phyloP scores from a whole-genome alignment of 106 monocot genomes.

The Dioscorea zingiberensis region DNA sequence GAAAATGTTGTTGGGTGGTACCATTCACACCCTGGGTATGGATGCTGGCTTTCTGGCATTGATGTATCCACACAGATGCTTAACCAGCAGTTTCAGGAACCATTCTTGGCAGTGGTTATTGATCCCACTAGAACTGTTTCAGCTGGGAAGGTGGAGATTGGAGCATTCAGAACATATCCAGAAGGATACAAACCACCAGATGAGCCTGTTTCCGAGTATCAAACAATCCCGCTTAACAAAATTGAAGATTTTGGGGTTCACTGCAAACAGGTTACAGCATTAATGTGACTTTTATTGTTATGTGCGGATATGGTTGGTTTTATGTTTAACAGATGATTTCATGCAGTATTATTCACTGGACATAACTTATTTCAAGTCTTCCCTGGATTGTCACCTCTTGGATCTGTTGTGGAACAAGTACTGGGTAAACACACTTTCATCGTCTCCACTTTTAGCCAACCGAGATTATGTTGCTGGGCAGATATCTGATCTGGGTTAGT shows the following conservation, averaged over 20 bases:
- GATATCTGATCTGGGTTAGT: conserved; percentile 90
- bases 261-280: conserved; percentile 67
- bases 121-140: conserved; percentile 94
- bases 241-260: conserved; percentile 99
- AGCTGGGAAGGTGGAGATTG: conserved; percentile 96
- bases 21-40: conserved; percentile 98
- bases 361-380: conserved; percentile 97
- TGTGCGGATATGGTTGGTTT: neutral
- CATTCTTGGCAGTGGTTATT: conserved; percentile 89
- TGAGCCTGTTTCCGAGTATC: conserved; percentile 95
- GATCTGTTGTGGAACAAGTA: conserved; percentile 99
- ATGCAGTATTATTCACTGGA: conserved; percentile 90
- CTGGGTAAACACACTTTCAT: conserved; percentile 98
- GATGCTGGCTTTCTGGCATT: conserved; percentile 96
- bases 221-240: conserved; percentile 96
- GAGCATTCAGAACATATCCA: conserved; percentile 94
- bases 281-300: neutral
- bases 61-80: conserved; percentile 98
- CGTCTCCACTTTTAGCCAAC: conserved; percentile 76
- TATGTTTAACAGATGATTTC: conserved; percentile 9
- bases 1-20: conserved; percentile 99
- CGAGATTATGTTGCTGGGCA: conserved; percentile 98
- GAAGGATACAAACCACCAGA: conserved; percentile 88
- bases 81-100: conserved; percentile 91
- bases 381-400: conserved; percentile 84